Percentiles rank a stretch among this genome's conserved stretches.
Conservation (phyloP, 495 filamentous ascomycete species). For the Penicillium simplicissimum region DNA sequence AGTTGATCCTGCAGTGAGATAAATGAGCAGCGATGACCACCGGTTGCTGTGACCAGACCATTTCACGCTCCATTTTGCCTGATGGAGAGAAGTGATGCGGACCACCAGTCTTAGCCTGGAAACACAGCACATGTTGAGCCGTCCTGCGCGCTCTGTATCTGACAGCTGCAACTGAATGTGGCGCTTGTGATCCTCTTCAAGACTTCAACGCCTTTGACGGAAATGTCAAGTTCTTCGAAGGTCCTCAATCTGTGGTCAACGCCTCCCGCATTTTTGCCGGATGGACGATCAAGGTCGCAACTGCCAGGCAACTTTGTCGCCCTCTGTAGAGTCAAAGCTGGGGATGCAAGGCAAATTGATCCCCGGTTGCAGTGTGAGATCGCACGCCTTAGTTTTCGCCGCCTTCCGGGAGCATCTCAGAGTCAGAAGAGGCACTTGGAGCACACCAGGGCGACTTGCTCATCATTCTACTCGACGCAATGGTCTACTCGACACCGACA, state of each 20-base stretch:
- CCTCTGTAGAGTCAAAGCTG: background rate
- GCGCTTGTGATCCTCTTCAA: background rate
- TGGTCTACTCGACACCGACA: background rate
- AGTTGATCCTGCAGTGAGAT: no score
- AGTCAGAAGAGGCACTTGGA: background rate
- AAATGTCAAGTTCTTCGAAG: background rate
- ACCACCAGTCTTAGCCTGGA: background rate
- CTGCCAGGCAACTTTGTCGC: background rate
- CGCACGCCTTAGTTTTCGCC: background rate
- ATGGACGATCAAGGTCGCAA: conserved; percentile 4
- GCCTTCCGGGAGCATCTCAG: background rate
- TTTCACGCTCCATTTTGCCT: background rate
- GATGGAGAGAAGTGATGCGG: background rate
- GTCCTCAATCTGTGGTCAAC: conserved; percentile 3
- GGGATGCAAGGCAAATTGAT: background rate
- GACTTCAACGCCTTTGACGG: conserved; percentile 1
- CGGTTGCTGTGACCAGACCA: no score
- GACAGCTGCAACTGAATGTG: background rate
- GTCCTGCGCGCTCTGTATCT: background rate
- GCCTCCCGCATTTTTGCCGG: conserved; percentile 6
- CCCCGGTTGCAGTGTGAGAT: conserved; percentile 13
- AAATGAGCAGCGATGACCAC: no score
- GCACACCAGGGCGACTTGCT: background rate
- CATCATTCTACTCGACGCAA: background rate
- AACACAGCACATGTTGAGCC: background rate